Percentiles rank a stretch among this genome's conserved stretches.
Evolutionary conservation across 2,329 filamentous ascomycete genomes (phyloP).

Genomic region (Ceratocystis cubensis): DNA sequence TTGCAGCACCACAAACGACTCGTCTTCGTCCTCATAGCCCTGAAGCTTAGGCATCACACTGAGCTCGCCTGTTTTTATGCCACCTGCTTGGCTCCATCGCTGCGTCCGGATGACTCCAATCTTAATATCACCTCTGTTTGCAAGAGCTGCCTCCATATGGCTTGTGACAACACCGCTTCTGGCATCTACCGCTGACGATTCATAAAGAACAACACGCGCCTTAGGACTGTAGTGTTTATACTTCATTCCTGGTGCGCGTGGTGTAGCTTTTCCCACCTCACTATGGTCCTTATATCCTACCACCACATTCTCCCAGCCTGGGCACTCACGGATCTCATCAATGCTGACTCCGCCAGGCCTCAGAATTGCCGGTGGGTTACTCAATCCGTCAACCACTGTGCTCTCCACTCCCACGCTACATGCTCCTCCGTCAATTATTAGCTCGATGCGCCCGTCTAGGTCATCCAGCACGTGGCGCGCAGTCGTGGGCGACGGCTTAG

Average conservation of each 20-base stretch:
- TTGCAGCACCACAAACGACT: conserved; percentile 32
- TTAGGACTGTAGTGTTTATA: conserved; percentile 95
- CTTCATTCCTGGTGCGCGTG: conserved; percentile 93
- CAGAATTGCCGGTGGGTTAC: conserved; percentile 65
- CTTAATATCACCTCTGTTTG: conserved; percentile 22
- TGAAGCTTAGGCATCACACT: conserved; percentile 24
- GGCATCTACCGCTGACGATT: conserved; percentile 36
- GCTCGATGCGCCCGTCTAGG: conserved; percentile 64
- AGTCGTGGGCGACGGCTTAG: conserved; percentile 79
- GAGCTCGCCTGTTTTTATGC: conserved; percentile 29
- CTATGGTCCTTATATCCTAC: conserved; percentile 69
- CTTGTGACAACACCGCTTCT: conserved; percentile 29
- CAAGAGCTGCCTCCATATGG: conserved; percentile 28
- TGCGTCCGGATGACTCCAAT: conserved; percentile 46
- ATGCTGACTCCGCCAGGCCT: conserved; percentile 78
- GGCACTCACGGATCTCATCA: conserved; percentile 58
- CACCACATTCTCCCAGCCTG: conserved; percentile 68
- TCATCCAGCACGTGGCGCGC: conserved; percentile 84
- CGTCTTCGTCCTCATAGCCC: conserved; percentile 25
- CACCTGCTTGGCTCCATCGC: conserved; percentile 38
- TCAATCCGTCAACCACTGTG: conserved; percentile 88
- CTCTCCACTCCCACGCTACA: conserved; percentile 90
- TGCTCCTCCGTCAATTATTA: conserved; percentile 78
- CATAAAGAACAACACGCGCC: conserved; percentile 73
- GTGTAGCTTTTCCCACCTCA: conserved; percentile 49